phyloP scores from a whole-genome alignment of 2,329 filamentous ascomycete genomes.

The Penicillium sp. region DNA sequence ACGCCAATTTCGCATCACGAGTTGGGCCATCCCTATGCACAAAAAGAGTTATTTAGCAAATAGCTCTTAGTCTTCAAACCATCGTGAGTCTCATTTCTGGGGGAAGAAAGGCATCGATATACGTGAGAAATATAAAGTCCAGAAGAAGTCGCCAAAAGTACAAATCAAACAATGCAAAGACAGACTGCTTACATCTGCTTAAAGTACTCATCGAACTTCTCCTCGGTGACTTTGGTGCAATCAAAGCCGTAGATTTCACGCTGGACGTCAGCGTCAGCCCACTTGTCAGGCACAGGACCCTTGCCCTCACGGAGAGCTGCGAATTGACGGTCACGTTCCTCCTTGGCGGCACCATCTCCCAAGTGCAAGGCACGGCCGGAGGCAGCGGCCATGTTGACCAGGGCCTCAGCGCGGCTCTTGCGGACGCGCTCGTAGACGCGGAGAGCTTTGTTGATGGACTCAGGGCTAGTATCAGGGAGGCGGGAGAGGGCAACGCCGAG shows the following conservation, averaged over 20 bases:
- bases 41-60: constrained; percentile 2
- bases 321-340: constrained; percentile 58
- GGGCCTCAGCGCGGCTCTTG: constrained; percentile 55
- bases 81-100: constrained; percentile 2
- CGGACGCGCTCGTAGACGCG: constrained; percentile 57
- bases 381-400: constrained; percentile 57
- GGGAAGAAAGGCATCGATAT: constrained; percentile 1
- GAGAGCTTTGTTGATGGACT: constrained; percentile 53
- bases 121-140: constrained; percentile 1
- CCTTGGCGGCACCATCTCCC: constrained; percentile 58
- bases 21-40: constrained; percentile 1
- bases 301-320: constrained; percentile 51
- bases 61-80: background rate
- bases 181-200: constrained; percentile 21
- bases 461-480: constrained; percentile 46
- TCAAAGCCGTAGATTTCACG: constrained; percentile 65
- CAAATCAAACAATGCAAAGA: background rate
- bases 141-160: constrained; percentile 1
- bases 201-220: constrained; percentile 53
- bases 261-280: constrained; percentile 68
- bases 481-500: constrained; percentile 52
- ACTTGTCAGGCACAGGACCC: constrained; percentile 59
- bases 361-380: constrained; percentile 56
- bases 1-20: constrained; percentile 9
- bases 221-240: constrained; percentile 55